Conservation (phyloP, 129 eudicot genomes). For the Chrysanthemum lavandulifolium region DNA sequence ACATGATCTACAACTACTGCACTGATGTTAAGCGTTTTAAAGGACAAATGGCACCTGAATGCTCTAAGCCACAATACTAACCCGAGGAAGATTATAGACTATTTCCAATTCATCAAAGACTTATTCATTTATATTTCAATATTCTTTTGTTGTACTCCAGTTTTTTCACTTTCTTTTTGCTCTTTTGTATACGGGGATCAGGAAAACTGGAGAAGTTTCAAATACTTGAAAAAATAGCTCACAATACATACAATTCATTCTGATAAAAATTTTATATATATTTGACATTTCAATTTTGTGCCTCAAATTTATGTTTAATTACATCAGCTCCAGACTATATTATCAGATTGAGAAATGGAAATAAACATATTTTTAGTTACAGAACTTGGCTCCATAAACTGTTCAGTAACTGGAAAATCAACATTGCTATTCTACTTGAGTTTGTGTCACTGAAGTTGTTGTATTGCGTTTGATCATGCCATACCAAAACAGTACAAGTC, state of each 20-base stretch:
- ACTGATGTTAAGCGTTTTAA: constrained; percentile 45
- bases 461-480: too few relatives aligned
- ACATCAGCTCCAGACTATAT: background rate
- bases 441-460: too few relatives aligned
- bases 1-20: constrained; percentile 69
- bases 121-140: background rate
- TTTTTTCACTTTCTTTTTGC: background rate
- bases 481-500: too few relatives aligned
- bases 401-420: too few relatives aligned
- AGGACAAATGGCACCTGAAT: constrained; percentile 58
- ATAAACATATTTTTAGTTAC: too few relatives aligned
- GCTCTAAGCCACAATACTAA: constrained; percentile 46
- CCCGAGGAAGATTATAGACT: constrained; percentile 2
- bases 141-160: background rate
- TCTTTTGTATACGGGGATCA: background rate
- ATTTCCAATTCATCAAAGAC: background rate
- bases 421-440: too few relatives aligned
- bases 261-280: background rate
- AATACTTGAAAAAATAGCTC: too few relatives aligned
- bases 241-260: background rate
- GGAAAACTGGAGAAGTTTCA: too few relatives aligned
- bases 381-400: too few relatives aligned
- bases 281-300: background rate
- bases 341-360: background rate
- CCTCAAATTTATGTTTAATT: background rate